These are phyloP conservation scores for Alternaria sp. DNA, from an alignment of 2,329 filamentous ascomycete species.

Conservation along the genomic window DNA sequence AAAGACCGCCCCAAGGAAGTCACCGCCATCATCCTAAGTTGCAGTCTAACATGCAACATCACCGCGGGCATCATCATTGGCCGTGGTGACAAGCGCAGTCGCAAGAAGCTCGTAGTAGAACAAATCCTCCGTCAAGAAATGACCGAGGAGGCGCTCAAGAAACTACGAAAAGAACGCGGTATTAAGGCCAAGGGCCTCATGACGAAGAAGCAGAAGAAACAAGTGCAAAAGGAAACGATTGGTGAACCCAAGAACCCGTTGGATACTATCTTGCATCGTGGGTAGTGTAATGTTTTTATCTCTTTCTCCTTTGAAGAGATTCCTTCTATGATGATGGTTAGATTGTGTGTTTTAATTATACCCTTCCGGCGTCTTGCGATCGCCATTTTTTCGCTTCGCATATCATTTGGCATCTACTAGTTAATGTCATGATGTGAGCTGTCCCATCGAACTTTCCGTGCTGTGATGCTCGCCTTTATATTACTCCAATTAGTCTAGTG, in stretches of 20 bases:
- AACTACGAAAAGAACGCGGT: constrained; percentile 55
- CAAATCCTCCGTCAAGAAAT: constrained; percentile 76
- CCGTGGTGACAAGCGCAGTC: constrained; percentile 74
- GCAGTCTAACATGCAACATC: constrained; percentile 78
- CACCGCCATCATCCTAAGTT: constrained; percentile 82
- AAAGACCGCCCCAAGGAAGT: constrained; percentile 71
- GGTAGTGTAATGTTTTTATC: constrained; percentile 12
- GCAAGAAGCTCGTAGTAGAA: constrained; percentile 85
- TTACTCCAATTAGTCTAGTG: neutral
- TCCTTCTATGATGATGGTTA: neutral
- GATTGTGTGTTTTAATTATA: neutral
- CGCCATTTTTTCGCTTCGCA: neutral
- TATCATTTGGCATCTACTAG: neutral
- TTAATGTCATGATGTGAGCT: neutral
- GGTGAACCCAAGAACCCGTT: constrained; percentile 32
- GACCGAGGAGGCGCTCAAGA: constrained; percentile 68
- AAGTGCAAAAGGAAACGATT: constrained; percentile 24
- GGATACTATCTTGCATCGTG: constrained; percentile 35
- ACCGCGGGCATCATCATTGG: constrained; percentile 77
- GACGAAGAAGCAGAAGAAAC: constrained; percentile 32
- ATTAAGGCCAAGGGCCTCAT: constrained; percentile 37
- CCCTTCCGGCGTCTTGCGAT: neutral
- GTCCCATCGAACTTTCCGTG: neutral
- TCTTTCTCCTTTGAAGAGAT: neutral
- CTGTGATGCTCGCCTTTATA: neutral